Base-by-base conservation (phyloP, 192 early-diverging fungal species). In the Spinellus fusiger region DNA sequence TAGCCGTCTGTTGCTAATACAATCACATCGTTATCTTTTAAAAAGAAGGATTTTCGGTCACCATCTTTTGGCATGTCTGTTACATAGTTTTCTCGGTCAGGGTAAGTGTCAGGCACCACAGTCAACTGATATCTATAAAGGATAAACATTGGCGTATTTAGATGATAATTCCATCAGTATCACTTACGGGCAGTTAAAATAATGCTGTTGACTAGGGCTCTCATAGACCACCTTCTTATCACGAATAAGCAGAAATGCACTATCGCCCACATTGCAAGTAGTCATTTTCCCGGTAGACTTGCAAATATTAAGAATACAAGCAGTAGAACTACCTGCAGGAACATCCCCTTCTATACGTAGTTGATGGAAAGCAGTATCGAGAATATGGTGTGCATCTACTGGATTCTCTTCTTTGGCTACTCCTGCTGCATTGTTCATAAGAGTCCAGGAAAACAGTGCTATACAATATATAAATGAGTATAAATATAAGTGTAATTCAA, bases 171-270 rank as follows among this genome's bases (percentile, higher is more conserved):
- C 7, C n/a, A n/a, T n/a, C n/a, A n/a, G n/a, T n/a, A n/a, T n/a
- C n/a, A n/a, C 58, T 64, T 73, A 73, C 53, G 82, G 82, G 56
- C 82, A 84, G 49, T 84, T 84, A 60, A 80, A 84, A 54, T 81
- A 84, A 66, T 84, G 82, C 35, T 84, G 82, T 32, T 84, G 82
- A 10, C 77, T 76, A 7, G 82, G 79, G 8, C 75, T 78, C 49
- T 84, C 82, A 55, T 78, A 84, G 7, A 84, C 68, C 22, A 80
- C 67, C 33, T 71, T 65, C 38, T 77, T 67, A 59, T 79, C 71
- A 15, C 82, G 79, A 51, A 84, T 80, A 23, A 84, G 56, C 28
- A 84, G 38, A 50, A 70, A 84, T 5, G 82, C 82, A 51, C 77
- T 80, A 38, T 84, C 82, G 5, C 82, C 82, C 10, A 84, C 56